Evolutionary conservation across 768 basidiomycete genomes (phyloP), one percentile per base, ranked within the genome.

Genomic region (Paxillus involutus): DNA sequence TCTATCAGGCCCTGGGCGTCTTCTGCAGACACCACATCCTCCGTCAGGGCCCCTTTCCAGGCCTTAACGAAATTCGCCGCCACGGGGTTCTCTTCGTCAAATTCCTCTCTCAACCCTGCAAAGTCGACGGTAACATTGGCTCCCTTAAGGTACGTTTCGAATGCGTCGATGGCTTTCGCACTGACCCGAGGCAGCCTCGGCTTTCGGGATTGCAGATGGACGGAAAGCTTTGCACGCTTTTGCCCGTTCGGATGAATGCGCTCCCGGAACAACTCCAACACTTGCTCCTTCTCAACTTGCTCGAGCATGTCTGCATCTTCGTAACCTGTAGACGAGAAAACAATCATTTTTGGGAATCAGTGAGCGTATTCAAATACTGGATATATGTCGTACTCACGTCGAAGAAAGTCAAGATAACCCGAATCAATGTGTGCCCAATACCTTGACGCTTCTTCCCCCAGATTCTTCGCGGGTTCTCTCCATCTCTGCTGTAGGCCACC

Each of bases 401-500:
- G 80, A 55, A 82, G 71, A 76, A 98, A 99, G 72, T 98, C 94
- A 58, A 85, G 82, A 60, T 89, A 91, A 4, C 94, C 89, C 21
- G 79, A 83, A 57, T 83, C 82, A 57, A 98, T 84, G 47, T 90
- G 83, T 16, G 64, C 60, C 76, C 88, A 86, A 64, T 86, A 91
- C 57, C 78, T 75, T n/a, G 73, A 71, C 3, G 78, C 74, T 73
- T 99, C 97, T 64, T 96, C 90, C 8, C 75, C 75, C 46, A 98
- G 70, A 67, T 97, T 98, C 80, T 98, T 98, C 62, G 86, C 77
- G 35, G 83, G 87, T 66, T 98, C 94, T 53, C 83, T 73, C 85
- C 90, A 91, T 63, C 86, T 88, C 66, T 84, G 84, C 67, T 89
- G 83, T 56, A 98, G 70, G 19, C 90, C 83, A 40, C 69, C 73